A percentile compares a stretch with the other conserved stretches of the same genome.
These are phyloP conservation scores for Blastobotrys malaysiensis DNA, from an alignment of 1,139 yeast species.

Conservation along the genomic window DNA sequence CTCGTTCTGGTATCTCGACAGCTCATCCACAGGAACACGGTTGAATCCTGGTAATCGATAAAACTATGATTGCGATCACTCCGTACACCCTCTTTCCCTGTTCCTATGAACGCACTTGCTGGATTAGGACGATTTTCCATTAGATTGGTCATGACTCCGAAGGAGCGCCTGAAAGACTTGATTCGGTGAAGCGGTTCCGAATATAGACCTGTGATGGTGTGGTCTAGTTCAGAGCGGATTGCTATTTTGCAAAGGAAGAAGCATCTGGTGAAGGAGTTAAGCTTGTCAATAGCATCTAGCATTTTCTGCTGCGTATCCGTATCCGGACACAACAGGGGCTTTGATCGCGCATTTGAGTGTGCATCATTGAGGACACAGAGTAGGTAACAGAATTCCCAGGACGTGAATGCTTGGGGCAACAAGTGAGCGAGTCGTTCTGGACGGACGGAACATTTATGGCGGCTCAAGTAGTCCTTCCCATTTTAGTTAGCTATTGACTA, in stretches of 20 bases:
- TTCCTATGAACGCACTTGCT: not conserved
- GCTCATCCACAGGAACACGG: not conserved
- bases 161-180: not conserved
- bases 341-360: no score
- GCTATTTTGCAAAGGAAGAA: not conserved
- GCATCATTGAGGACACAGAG: not conserved
- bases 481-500: no score
- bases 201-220: not conserved
- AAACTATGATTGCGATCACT: not conserved
- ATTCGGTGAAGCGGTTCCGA: not conserved
- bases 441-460: not conserved
- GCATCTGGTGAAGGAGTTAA: not conserved
- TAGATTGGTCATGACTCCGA: not conserved
- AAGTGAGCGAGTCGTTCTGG: not conserved
- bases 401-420: not conserved
- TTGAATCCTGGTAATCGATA: not conserved
- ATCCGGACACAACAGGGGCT: not conserved
- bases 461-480: not conserved
- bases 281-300: not conserved
- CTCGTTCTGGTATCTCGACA: not conserved
- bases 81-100: not conserved
- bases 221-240: not conserved
- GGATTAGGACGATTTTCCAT: not conserved
- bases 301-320: not conserved
- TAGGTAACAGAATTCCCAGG: not conserved